phyloP scores from a whole-genome alignment of 2,329 filamentous ascomycete species.

The Paraconiothyrium sp. region DNA sequence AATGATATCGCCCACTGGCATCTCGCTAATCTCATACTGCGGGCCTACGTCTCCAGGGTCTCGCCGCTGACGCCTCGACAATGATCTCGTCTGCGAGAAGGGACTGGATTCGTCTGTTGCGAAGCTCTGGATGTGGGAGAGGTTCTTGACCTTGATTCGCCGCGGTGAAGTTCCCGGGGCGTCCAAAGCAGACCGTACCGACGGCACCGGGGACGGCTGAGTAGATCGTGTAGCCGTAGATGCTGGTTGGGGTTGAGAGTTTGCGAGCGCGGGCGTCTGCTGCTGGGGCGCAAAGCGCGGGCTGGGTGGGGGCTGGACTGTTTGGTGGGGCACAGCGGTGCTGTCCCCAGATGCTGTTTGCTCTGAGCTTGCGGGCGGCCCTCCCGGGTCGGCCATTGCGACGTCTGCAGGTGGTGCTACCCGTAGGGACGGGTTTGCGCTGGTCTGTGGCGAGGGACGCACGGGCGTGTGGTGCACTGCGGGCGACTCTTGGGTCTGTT shows the following conservation, averaged over 20 bases:
- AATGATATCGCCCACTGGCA: constrained; percentile 97
- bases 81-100: constrained; percentile 59
- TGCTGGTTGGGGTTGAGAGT: constrained; percentile 34
- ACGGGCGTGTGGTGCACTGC: constrained; percentile 46
- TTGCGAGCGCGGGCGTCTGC: constrained; percentile 36
- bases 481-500: constrained; percentile 49
- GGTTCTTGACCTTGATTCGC: constrained; percentile 82
- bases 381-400: constrained; percentile 51
- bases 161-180: constrained; percentile 58
- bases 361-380: constrained; percentile 43
- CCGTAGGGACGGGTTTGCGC: constrained; percentile 36
- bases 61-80: constrained; percentile 53
- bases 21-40: constrained; percentile 93
- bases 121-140: constrained; percentile 90
- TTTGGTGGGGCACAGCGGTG: constrained; percentile 29
- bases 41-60: constrained; percentile 62
- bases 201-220: constrained; percentile 39
- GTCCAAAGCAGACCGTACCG: constrained; percentile 40
- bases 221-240: constrained; percentile 35
- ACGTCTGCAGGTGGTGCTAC: constrained; percentile 43
- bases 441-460: constrained; percentile 43
- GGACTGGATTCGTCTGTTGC: constrained; percentile 78
- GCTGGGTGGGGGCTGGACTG: constrained; percentile 41
- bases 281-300: constrained; percentile 48
- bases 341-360: constrained; percentile 31